Evolutionary conservation across 2,329 filamentous ascomycete species (phyloP), one percentile per base, ranked within the genome.

Genomic region (Gnomoniopsis smithogilvyi): DNA sequence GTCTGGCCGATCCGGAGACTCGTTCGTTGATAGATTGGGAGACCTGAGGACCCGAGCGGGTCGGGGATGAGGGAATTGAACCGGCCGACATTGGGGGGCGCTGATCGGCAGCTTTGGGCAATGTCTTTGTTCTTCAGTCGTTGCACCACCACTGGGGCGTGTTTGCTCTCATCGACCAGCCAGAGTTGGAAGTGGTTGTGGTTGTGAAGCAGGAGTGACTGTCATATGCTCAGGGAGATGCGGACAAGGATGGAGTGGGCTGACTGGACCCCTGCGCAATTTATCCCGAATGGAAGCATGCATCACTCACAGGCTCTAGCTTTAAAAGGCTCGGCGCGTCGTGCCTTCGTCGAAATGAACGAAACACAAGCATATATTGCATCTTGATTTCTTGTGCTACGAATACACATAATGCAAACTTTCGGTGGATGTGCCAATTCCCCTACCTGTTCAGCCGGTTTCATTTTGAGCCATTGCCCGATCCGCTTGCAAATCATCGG

Each of bases 11-110:
- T 70, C 59, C 72, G 76, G 60, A 75, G 72, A 22, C 81, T 79
- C 38, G 79, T 63, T 85, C 82, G 48, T 78, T 79, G 60, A 85
- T 77, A 50, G 84, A 86, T 36, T 81, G 78, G 61, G 77, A 80
- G 61, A 84, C 74, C 64, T 82, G 80, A 65, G 84, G 83, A 60
- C 77, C 78, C 24, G 76, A 69, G 22, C 73, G 72, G 51, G 66
- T 68, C 24, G 73, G 72, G 50, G n/a, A 33, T 19, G 57, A 60
- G 12, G 50, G 52, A 45, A 46, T 41, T 34, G 43, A 49, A 50
- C 53, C 51, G 56, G 56, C 57, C 45, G 57, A 60, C 60, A 61
- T 61, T 36, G 30, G 54, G 30, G 51, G 53, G 30, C 47, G 33
- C 36, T 15, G 19, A 51, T 47, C 54, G 30, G 43, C 41, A 10